Conservation (phyloP, 331 rosid species). For the Malus hybrid region DNA sequence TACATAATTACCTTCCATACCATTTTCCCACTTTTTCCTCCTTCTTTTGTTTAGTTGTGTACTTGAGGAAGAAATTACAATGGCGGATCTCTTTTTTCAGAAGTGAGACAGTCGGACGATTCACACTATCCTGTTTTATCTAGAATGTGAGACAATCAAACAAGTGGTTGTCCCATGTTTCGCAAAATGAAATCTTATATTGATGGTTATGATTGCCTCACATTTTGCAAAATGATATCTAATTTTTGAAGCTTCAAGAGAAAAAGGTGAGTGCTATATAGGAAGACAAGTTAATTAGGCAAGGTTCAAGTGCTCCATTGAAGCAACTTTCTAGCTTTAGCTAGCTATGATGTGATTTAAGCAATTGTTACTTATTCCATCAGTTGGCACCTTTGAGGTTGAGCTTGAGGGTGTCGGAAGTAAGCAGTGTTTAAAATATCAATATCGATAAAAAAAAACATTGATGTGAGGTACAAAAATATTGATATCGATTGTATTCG, state of each 20-base stretch:
- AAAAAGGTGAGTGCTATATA: neutral
- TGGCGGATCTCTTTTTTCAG: no score
- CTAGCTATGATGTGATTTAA: neutral
- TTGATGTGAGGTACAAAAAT: no score
- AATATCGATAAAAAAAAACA: no score
- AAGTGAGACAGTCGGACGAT: no score
- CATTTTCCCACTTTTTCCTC: neutral
- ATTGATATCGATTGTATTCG: no score
- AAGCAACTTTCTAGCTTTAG: neutral
- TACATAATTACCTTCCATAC: slow-evolving; percentile 1
- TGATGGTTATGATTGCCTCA: no score
- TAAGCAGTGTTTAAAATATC: neutral
- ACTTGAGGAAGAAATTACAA: neutral
- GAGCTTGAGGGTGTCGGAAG: neutral
- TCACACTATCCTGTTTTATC: no score
- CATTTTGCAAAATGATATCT: no score
- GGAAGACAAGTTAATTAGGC: neutral
- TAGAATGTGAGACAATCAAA: no score
- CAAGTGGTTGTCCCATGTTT: no score
- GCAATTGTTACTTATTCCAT: neutral
- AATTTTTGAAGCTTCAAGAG: neutral
- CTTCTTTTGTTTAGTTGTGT: neutral
- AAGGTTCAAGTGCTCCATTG: neutral
- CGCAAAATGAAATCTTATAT: neutral
- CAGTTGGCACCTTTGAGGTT: neutral